Percentiles rank a stretch among this genome's conserved stretches.
These are phyloP conservation scores for Nicotiana paniculata DNA, from an alignment of 257 asterid genomes.

Conservation along the genomic window DNA sequence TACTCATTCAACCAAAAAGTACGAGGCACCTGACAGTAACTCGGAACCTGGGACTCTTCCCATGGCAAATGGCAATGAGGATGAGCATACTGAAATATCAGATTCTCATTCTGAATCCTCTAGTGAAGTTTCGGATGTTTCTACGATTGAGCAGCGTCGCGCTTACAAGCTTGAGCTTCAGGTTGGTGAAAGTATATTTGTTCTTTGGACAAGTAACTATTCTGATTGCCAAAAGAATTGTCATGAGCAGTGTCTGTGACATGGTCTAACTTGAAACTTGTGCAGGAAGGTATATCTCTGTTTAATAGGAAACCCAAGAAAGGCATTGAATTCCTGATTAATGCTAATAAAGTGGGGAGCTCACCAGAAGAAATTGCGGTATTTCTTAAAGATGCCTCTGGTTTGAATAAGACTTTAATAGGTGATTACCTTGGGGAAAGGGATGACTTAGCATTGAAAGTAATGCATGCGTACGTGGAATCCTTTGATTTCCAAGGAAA, in stretches of 20 bases:
- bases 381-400: constrained; percentile 83
- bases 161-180: constrained; percentile 98
- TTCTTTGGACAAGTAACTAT: constrained; percentile 13
- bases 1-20: constrained; percentile 55
- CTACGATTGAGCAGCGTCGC: constrained; percentile 93
- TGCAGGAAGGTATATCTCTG: constrained; percentile 99
- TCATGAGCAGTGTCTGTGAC: background rate
- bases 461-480: constrained; percentile 97
- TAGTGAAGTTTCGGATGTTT: constrained; percentile 80
- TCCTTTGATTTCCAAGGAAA: constrained; percentile 90
- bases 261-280: constrained; percentile 24
- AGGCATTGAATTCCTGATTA: constrained; percentile 91
- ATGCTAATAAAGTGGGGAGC: constrained; percentile 87
- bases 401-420: constrained; percentile 78
- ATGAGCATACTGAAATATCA: constrained; percentile 65
- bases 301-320: constrained; percentile 94
- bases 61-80: constrained; percentile 55
- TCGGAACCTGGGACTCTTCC: constrained; percentile 62
- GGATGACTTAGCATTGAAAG: constrained; percentile 88
- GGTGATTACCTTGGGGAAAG: constrained; percentile 99
- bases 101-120: constrained; percentile 89
- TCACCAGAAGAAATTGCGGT: constrained; percentile 85
- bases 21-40: constrained; percentile 50
- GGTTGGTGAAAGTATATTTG: constrained; percentile 37
- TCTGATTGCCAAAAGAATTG: constrained; percentile 13